Conservation (phyloP, 2,329 filamentous ascomycete genomes). For the Drechslerella coelobrocha region DNA sequence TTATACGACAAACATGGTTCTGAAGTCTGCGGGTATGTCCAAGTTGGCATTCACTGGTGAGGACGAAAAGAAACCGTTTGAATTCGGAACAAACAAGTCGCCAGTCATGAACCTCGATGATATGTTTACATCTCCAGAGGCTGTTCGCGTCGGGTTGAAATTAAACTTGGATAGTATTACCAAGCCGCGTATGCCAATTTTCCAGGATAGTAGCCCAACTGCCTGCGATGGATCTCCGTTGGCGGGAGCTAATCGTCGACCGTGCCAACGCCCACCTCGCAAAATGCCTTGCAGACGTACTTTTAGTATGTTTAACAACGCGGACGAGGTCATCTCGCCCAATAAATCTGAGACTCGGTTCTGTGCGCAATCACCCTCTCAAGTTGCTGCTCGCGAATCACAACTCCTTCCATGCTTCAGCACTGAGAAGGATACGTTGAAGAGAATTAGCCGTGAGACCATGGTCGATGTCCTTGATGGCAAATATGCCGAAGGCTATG, state of each 20-base stretch:
- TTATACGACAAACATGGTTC: slow-evolving; percentile 70
- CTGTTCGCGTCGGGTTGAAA: slow-evolving; percentile 47
- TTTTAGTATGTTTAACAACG: slow-evolving; percentile 96
- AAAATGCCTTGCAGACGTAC: slow-evolving; percentile 78
- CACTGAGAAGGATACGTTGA: slow-evolving; percentile 82
- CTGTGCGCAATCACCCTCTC: slow-evolving; percentile 55
- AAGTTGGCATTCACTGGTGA: slow-evolving; percentile 65
- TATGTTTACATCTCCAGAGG: slow-evolving; percentile 53
- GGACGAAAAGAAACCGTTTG: slow-evolving; percentile 74
- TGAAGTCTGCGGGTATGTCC: slow-evolving; percentile 60
- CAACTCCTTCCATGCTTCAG: slow-evolving; percentile 84
- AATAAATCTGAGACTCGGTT: slow-evolving; percentile 63
- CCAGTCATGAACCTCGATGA: slow-evolving; percentile 53
- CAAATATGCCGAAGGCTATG: slow-evolving; percentile 76
- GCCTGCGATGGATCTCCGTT: slow-evolving; percentile 76
- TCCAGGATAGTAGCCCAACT: slow-evolving; percentile 46
- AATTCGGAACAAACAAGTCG: slow-evolving; percentile 67
- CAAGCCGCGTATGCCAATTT: slow-evolving; percentile 45
- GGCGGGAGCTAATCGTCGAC: slow-evolving; percentile 74
- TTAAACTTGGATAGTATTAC: slow-evolving; percentile 22
- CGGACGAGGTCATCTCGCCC: slow-evolving; percentile 83
- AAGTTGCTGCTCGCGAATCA: slow-evolving; percentile 63
- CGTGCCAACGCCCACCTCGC: slow-evolving; percentile 77
- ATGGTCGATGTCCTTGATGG: slow-evolving; percentile 88
- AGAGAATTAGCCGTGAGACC: slow-evolving; percentile 81